Percentiles rank a stretch among this genome's conserved stretches.
Evolutionary conservation across 345 rosid genomes (phyloP).

Genomic region (Dipteronia sinensis): DNA sequence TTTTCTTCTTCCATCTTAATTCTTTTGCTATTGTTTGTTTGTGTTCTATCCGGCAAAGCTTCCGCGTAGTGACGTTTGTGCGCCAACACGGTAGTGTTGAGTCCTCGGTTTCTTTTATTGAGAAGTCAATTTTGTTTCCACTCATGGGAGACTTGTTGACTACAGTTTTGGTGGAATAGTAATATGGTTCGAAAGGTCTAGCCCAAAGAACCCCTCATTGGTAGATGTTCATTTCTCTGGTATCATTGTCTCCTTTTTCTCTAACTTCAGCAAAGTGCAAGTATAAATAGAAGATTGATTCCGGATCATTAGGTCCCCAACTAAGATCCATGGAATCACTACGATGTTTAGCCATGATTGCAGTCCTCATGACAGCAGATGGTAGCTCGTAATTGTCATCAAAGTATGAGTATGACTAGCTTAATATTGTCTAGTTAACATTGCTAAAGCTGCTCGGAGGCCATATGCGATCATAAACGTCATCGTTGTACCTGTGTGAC

Average conservation of each 20-base stretch:
- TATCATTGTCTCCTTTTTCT: conserved; percentile 23
- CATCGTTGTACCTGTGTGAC: conserved; percentile 5
- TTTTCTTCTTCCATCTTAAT: too few species aligned
- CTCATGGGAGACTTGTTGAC: not conserved
- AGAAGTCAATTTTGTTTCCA: conserved; percentile 13
- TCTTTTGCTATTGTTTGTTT: too few species aligned
- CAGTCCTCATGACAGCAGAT: conserved; percentile 27
- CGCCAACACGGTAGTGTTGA: conserved; percentile 11
- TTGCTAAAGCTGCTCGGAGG: not conserved
- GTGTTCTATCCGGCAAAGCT: too few species aligned
- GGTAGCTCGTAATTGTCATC: conserved; percentile 9
- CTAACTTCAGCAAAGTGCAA: conserved; percentile 38
- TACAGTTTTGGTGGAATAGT: conserved; percentile 16
- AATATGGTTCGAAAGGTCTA: conserved; percentile 12
- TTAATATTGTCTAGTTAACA: too few species aligned
- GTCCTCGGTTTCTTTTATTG: conserved; percentile 5
- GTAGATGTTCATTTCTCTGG: conserved; percentile 25
- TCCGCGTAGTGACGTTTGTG: too few species aligned
- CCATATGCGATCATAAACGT: conserved; percentile 26
- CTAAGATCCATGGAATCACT: conserved; percentile 19
- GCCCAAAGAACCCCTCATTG: conserved; percentile 11
- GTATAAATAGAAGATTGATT: conserved; percentile 24
- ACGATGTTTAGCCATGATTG: conserved; percentile 5
- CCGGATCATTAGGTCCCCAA: not conserved
- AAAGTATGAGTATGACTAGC: not conserved